These are phyloP conservation scores for Monosporascus sp. DNA, from an alignment of 2,329 filamentous ascomycete genomes.

Conservation along the genomic window DNA sequence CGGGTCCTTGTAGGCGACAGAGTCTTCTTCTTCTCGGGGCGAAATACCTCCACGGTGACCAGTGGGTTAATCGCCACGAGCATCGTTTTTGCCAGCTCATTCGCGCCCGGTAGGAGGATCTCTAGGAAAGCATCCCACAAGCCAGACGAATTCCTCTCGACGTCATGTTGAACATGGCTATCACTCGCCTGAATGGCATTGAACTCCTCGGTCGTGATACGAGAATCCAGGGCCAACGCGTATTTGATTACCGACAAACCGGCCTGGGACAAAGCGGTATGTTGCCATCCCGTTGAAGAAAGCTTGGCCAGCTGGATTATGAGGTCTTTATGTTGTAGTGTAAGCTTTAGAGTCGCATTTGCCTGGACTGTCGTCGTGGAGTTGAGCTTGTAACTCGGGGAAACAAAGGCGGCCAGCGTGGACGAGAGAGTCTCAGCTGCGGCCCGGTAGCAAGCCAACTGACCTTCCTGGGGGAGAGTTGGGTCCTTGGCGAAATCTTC, in stretches of 20 bases:
- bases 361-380: conserved; percentile 55
- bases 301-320: conserved; percentile 51
- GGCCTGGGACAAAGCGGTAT: conserved; percentile 47
- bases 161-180: conserved; percentile 58
- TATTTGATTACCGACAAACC: conserved; percentile 61
- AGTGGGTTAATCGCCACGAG: conserved; percentile 65
- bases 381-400: conserved; percentile 37
- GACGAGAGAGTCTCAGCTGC: conserved; percentile 56
- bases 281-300: conserved; percentile 37
- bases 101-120: conserved; percentile 58
- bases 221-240: conserved; percentile 65
- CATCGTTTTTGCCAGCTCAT: conserved; percentile 70
- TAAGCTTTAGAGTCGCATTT: conserved; percentile 60
- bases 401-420: conserved; percentile 52
- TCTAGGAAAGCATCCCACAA: conserved; percentile 75
- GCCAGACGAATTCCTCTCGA: conserved; percentile 64
- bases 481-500: conserved; percentile 53
- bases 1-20: conserved; percentile 46
- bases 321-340: conserved; percentile 56
- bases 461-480: conserved; percentile 49
- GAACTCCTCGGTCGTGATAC: conserved; percentile 63
- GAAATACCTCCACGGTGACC: conserved; percentile 70
- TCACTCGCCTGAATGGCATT: conserved; percentile 54
- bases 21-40: conserved; percentile 42
- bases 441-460: conserved; percentile 57